A percentile compares a stretch with the other conserved stretches of the same genome.
Evolutionary conservation across 805 yeast genomes (phyloP).

Genomic region (Ogataea parapolymorpha): DNA sequence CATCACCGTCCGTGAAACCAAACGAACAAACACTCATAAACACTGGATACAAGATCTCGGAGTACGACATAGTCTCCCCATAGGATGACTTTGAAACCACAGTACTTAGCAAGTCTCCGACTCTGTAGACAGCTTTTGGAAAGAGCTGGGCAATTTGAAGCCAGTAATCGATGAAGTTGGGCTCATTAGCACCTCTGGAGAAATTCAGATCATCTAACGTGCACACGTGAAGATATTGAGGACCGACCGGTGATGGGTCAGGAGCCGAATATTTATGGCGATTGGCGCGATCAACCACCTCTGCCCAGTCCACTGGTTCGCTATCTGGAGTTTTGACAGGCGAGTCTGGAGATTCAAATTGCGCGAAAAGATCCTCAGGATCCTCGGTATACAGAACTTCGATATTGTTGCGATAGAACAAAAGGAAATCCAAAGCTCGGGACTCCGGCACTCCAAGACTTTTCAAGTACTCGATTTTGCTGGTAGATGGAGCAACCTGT

Average conservation of each 20-base stretch:
- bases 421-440: conserved; percentile 30
- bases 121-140: conserved; percentile 35
- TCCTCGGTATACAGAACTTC: conserved; percentile 19
- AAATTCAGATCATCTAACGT: conserved; percentile 41
- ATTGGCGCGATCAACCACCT: conserved; percentile 16
- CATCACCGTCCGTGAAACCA: conserved; percentile 24
- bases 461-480: conserved; percentile 33
- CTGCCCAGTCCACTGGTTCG: conserved; percentile 20
- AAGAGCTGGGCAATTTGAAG: conserved; percentile 41
- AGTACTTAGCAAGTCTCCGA: conserved; percentile 38
- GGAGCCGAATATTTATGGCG: conserved; percentile 21
- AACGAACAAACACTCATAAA: conserved; percentile 36
- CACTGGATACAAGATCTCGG: conserved; percentile 37
- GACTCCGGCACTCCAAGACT: conserved; percentile 31
- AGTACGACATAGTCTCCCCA: conserved; percentile 33
- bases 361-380: conserved; percentile 26
- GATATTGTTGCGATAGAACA: conserved; percentile 22
- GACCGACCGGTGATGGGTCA: conserved; percentile 30
- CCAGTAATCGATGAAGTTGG: conserved; percentile 40
- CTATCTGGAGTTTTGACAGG: conserved; percentile 10
- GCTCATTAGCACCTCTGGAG: conserved; percentile 35
- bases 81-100: conserved; percentile 34
- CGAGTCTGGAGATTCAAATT: conserved; percentile 30
- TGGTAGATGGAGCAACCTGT: conserved; percentile 40
- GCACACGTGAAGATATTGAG: conserved; percentile 37